Percentiles rank a stretch among this genome's conserved stretches.
phyloP scores from a whole-genome alignment of 2,329 filamentous ascomycete genomes.

The Didymella pomorum region DNA sequence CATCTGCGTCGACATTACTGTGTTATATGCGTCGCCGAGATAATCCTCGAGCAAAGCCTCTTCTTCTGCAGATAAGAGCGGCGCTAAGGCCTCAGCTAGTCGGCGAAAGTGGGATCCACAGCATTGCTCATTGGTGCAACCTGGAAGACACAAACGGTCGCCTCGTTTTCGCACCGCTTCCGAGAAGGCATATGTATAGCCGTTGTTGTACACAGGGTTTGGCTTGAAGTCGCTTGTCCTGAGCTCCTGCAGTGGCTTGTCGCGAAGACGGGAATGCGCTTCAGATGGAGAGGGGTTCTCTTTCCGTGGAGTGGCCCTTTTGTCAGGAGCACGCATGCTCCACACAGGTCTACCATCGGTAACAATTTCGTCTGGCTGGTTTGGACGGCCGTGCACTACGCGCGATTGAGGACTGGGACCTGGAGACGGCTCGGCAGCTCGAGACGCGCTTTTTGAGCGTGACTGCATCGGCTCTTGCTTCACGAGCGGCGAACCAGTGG shows the following conservation, averaged over 20 bases:
- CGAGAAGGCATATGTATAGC: slow-evolving; percentile 74
- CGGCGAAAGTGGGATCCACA: slow-evolving; percentile 75
- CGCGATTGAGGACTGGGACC: slow-evolving; percentile 4
- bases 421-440: slow-evolving; percentile 15
- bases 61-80: slow-evolving; percentile 46
- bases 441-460: slow-evolving; percentile 20
- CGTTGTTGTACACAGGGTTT: slow-evolving; percentile 76
- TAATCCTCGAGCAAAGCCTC: slow-evolving; percentile 61
- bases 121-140: slow-evolving; percentile 78
- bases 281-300: slow-evolving; percentile 11
- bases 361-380: slow-evolving; percentile 17
- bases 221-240: slow-evolving; percentile 79
- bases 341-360: slow-evolving; percentile 35
- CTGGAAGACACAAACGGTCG: slow-evolving; percentile 73
- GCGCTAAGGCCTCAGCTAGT: slow-evolving; percentile 61
- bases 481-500: slow-evolving; percentile 22
- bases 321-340: slow-evolving; percentile 29
- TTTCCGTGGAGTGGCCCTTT: slow-evolving; percentile 23
- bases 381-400: slow-evolving; percentile 10
- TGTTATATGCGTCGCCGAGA: slow-evolving; percentile 56
- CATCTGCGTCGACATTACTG: slow-evolving; percentile 57
- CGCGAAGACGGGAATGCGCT: slow-evolving; percentile 52
- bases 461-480: slow-evolving; percentile 29
- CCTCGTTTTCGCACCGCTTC: slow-evolving; percentile 77
- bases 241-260: slow-evolving; percentile 65